These are phyloP conservation scores for Fusarium sp. DNA, from an alignment of 2,329 filamentous ascomycete genomes.

Conservation along the genomic window DNA sequence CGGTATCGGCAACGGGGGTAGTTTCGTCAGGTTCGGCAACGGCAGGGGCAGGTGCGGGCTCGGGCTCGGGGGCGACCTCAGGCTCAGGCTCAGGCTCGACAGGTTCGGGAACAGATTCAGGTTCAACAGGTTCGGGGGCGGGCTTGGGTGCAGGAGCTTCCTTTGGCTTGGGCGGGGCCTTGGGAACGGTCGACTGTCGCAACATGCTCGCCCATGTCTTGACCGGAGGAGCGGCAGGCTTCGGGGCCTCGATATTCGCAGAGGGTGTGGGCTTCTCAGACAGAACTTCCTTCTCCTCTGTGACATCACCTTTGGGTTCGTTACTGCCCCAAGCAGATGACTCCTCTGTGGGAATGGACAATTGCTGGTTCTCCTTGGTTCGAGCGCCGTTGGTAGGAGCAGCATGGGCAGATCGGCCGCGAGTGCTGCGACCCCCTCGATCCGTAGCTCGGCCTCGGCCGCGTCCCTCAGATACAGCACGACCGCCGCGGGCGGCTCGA, in stretches of 20 bases:
- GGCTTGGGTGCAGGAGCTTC: slow-evolving; percentile 59
- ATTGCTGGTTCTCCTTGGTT: slow-evolving; percentile 63
- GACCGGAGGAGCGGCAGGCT: slow-evolving; percentile 52
- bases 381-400: slow-evolving; percentile 71
- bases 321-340: slow-evolving; percentile 63
- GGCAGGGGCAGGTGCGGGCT: slow-evolving; percentile 46
- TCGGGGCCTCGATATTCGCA: slow-evolving; percentile 50
- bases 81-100: slow-evolving; percentile 49
- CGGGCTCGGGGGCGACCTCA: slow-evolving; percentile 42
- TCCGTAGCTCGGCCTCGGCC: slow-evolving; percentile 72
- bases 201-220: slow-evolving; percentile 85
- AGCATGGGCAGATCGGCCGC: slow-evolving; percentile 69
- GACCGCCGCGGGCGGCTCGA: slow-evolving; percentile 69
- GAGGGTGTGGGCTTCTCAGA: slow-evolving; percentile 46
- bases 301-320: slow-evolving; percentile 48
- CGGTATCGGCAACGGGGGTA: slow-evolving; percentile 48
- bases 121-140: slow-evolving; percentile 43
- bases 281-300: slow-evolving; percentile 48
- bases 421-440: slow-evolving; percentile 69
- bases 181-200: slow-evolving; percentile 66
- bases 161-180: slow-evolving; percentile 67
- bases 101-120: slow-evolving; percentile 52
- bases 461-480: slow-evolving; percentile 70
- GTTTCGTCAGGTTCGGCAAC: slow-evolving; percentile 36
- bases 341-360: slow-evolving; percentile 77